Evolutionary conservation across 306 rosid species (phyloP), one percentile per base, ranked within the genome.

Genomic region (Phaseolus lunatus): DNA sequence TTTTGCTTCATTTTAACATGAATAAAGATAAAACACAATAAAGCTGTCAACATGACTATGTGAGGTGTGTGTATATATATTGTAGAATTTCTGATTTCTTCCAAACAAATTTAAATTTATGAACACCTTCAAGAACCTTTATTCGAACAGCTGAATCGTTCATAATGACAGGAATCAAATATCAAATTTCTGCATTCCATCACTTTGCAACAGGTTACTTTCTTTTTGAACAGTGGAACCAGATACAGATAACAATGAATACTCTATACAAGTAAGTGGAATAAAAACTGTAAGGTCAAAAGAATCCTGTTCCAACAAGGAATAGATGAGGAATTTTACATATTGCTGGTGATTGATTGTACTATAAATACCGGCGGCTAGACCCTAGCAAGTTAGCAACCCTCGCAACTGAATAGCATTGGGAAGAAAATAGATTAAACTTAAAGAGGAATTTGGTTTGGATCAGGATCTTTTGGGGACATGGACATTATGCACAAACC

Each of bases 401-500:
- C 49, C 43, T 20, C 18, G 3, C 23, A 24, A 35, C 43, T 62
- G 44, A 15, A 44, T 43, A 45, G 61, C 72, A 37, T 2, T 73
- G 53, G 39, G 20, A 79, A 74, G 49, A 53, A 52, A 26, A 19
- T 24, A 35, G 44, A 15, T 62, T 33, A 72, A 64, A 12, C 5
- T 85, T 80, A 93, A 22, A 68, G 72, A 29, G 97, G 93, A 77
- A 94, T 84, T 76, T 85, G 90, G 41, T 74, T 84, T 15, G 81
- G 65, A 52, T 87, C 90, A 37, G 27, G 67, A 73, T 83, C 89
- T 78, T 85, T 86, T 8, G 87, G 75, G 81, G 84, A 26, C 91
- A 89, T 83, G 57, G 97, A 90, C 70, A 70, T 67, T 57, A 90
- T 87, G 80, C 97, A 90, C 75, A 92, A 76, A 77, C 79, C 68